Percentiles rank a stretch among this genome's conserved stretches.
phyloP scores from a whole-genome alignment of 1,139 yeast species.

The Yamadazyma mexicana region DNA sequence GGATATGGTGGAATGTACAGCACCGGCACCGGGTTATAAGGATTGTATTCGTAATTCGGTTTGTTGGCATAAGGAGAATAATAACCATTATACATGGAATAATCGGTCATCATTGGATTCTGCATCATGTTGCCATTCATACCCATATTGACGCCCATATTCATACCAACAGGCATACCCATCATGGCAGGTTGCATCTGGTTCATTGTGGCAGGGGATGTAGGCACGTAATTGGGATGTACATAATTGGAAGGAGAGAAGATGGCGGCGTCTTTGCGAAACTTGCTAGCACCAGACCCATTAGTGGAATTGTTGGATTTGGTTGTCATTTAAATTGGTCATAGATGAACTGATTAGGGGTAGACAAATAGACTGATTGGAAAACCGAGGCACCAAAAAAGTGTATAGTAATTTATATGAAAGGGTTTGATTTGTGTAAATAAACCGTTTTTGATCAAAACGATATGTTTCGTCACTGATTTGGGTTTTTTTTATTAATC shows the following conservation, averaged over 20 bases:
- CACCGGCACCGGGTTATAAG: constrained; percentile 11
- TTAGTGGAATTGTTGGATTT: constrained; percentile 12
- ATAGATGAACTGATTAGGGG: constrained; percentile 3
- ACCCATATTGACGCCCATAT: constrained; percentile 2
- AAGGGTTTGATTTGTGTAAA: neutral
- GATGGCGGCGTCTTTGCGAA: constrained; percentile 45
- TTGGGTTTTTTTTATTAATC: neutral
- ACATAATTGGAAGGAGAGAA: constrained; percentile 34
- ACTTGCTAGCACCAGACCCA: constrained; percentile 35
- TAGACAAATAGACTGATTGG: neutral
- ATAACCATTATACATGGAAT: constrained; percentile 4
- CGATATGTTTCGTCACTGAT: neutral
- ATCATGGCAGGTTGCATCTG: constrained; percentile 7
- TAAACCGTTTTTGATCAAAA: neutral
- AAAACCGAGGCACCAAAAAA: too few relatives aligned
- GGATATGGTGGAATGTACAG: constrained; percentile 10
- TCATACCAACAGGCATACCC: constrained; percentile 7
- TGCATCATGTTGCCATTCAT: constrained; percentile 6
- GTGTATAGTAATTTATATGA: too few relatives aligned
- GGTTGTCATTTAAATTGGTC: constrained; percentile 14
- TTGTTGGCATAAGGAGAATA: constrained; percentile 13
- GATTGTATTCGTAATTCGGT: constrained; percentile 15
- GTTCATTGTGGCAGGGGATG: constrained; percentile 4
- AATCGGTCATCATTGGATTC: constrained; percentile 5
- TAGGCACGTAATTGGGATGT: constrained; percentile 6